Conservation (phyloP, 306 rosid genomes). For the Dalbergia cultrata region DNA sequence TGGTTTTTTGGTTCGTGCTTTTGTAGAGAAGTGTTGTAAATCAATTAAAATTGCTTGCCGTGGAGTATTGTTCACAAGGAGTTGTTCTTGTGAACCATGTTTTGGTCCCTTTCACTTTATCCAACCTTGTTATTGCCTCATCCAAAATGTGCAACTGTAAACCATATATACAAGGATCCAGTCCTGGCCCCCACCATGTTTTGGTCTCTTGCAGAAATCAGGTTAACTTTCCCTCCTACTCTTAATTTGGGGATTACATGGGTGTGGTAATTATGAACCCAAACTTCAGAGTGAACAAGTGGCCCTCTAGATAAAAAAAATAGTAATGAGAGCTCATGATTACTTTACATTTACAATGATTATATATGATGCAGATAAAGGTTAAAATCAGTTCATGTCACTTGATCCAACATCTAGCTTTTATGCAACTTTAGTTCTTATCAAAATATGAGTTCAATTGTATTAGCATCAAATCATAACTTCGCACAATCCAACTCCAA, state of each 20-base stretch:
- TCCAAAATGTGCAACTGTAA: too few relatives aligned
- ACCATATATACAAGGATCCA: not conserved
- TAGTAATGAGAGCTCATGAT: slow-evolving; percentile 25
- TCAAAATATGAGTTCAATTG: not conserved
- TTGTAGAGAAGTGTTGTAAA: too few relatives aligned
- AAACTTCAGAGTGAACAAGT: slow-evolving; percentile 34
- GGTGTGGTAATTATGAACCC: slow-evolving; percentile 36
- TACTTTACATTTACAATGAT: slow-evolving; percentile 17
- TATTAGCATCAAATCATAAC: not conserved
- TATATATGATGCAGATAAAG: not conserved
- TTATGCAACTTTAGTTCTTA: not conserved
- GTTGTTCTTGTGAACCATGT: too few relatives aligned
- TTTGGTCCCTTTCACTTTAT: too few relatives aligned
- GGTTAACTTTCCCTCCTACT: not conserved
- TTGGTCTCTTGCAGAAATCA: not conserved
- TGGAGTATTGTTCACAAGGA: too few relatives aligned
- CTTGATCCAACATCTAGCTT: not conserved
- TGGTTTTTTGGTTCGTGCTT: too few relatives aligned
- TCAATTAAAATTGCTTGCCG: too few relatives aligned
- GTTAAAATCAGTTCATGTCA: not conserved
- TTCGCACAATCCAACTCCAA: not conserved
- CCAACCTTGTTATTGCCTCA: too few relatives aligned
- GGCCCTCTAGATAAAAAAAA: not conserved
- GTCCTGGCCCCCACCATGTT: not conserved
- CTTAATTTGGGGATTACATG: slow-evolving; percentile 27